Conservation (phyloP, 1,139 yeast species). For the Ogataea hybrid region DNA sequence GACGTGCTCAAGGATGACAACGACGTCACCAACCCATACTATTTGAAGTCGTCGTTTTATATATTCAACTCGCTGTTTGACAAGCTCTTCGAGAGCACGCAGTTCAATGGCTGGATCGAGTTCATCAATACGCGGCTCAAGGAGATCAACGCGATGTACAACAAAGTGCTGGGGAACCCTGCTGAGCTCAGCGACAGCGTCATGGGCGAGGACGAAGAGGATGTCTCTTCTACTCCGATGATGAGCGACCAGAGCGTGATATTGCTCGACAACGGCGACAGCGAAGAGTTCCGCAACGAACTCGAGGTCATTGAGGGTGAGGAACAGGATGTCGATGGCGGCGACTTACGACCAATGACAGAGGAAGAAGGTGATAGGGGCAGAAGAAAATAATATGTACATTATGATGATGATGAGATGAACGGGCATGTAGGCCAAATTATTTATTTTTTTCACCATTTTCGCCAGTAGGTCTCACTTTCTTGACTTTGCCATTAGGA, state of each 20-base stretch:
- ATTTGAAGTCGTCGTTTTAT: constrained; percentile 30
- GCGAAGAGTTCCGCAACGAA: constrained; percentile 20
- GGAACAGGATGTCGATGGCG: constrained; percentile 28
- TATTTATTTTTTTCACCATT: neutral
- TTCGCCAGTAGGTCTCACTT: neutral
- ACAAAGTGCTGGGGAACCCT: constrained; percentile 84
- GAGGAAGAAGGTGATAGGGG: constrained; percentile 23
- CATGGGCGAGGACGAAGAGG: constrained; percentile 15
- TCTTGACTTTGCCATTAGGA: constrained; percentile 9
- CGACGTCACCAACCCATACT: constrained; percentile 26
- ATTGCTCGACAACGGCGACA: constrained; percentile 34
- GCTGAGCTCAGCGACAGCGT: constrained; percentile 27
- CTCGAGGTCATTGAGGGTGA: constrained; percentile 19
- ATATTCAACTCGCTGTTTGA: constrained; percentile 32
- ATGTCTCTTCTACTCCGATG: constrained; percentile 10
- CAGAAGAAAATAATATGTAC: constrained; percentile 14
- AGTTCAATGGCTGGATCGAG: constrained; percentile 59
- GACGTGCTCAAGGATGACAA: constrained; percentile 29
- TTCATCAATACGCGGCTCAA: constrained; percentile 80
- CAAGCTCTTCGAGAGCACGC: constrained; percentile 32
- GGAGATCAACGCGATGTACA: constrained; percentile 90
- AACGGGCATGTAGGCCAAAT: neutral
- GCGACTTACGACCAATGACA: constrained; percentile 29
- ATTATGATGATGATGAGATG: constrained; percentile 8
- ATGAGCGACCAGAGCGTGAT: constrained; percentile 23